Evolutionary conservation across 768 basidiomycete genomes (phyloP).

Genomic region (Mycena vitilis): DNA sequence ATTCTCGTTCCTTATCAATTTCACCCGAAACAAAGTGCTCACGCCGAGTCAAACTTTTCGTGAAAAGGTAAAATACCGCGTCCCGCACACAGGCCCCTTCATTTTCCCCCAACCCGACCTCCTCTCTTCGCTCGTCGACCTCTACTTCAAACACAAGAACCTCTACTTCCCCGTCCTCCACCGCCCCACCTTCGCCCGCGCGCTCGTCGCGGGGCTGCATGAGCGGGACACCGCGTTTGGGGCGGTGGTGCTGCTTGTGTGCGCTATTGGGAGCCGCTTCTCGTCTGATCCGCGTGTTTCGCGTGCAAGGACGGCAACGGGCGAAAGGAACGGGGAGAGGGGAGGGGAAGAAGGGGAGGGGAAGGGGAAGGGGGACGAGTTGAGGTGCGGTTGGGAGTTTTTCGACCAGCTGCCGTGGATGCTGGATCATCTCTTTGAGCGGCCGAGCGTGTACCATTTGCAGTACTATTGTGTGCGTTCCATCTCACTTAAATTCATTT

Average conservation of each 20-base stretch:
- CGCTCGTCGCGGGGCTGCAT: constrained; percentile 51
- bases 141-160: constrained; percentile 15
- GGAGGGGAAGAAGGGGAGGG: too few relatives aligned
- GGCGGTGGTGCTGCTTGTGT: constrained; percentile 60
- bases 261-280: constrained; percentile 53
- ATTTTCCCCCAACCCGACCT: constrained; percentile 53
- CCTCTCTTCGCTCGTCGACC: not conserved
- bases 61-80: not conserved
- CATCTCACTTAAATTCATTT: too few relatives aligned
- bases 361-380: constrained; percentile 23
- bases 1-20: too few relatives aligned
- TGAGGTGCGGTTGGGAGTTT: constrained; percentile 24
- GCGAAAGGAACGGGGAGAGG: too few relatives aligned
- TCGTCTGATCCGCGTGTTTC: constrained; percentile 57
- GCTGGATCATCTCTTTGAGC: constrained; percentile 9
- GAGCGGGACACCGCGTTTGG: constrained; percentile 52
- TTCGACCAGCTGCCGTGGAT: constrained; percentile 19
- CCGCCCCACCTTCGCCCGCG: constrained; percentile 58
- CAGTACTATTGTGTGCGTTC: constrained; percentile 28
- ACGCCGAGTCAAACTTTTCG: too few relatives aligned
- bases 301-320: constrained; percentile 5
- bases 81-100: constrained; percentile 34
- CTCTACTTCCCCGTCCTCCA: constrained; percentile 58
- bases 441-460: constrained; percentile 10
- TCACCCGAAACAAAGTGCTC: too few relatives aligned